Base-by-base conservation (phyloP, 2,329 filamentous ascomycete species). In the Botrytis fragariae region DNA sequence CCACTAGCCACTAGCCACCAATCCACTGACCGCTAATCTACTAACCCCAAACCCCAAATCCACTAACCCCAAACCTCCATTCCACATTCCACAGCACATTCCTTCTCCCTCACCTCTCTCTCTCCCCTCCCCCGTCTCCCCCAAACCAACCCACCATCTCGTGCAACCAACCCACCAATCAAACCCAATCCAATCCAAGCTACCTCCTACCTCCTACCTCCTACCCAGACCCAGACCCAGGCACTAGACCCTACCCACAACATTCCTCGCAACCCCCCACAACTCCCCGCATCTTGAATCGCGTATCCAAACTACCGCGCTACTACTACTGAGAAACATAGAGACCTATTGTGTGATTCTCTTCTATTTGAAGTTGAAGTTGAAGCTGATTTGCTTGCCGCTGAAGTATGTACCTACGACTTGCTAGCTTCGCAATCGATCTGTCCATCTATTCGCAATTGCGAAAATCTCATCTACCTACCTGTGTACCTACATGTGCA, bases 401-500 rank as follows among this genome's bases (percentile, higher is more conserved):
- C 22, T 44, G 4, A 6, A 51, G n/a, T 25, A 51, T 51, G 45
- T 12, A 25, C 45, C 10, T 48, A 10, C 44, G 22, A 45, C 20
- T 59, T 22, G 9, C 45, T 45, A 44, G 51, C 29, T 51, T 59
- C 48, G 44, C 29, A 67, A 44, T 74, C 62, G 57, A 51, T 48
- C 18, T 5, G n/a, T 35, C 25, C 0, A 51, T 48, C 67, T 48
- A 44, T 25, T 39, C 61, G 44, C 35, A 12, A 51, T 51, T n/a
- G 16, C 25, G 48, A 51, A 51, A 51, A 25, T 12, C 4, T 14
- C 10, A 51, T 51, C 25, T 54, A n/a, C 48, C 48, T 54, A n/a
- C 25, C 48, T n/a, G 20, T 48, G 20, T 48, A 45, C 25, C 14
- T 44, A 29, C 63, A 48, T 71, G 61, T 76, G 79, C 77, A 73